phyloP scores from a whole-genome alignment of 495 filamentous ascomycete genomes.

The Aspergillus bridgeri region DNA sequence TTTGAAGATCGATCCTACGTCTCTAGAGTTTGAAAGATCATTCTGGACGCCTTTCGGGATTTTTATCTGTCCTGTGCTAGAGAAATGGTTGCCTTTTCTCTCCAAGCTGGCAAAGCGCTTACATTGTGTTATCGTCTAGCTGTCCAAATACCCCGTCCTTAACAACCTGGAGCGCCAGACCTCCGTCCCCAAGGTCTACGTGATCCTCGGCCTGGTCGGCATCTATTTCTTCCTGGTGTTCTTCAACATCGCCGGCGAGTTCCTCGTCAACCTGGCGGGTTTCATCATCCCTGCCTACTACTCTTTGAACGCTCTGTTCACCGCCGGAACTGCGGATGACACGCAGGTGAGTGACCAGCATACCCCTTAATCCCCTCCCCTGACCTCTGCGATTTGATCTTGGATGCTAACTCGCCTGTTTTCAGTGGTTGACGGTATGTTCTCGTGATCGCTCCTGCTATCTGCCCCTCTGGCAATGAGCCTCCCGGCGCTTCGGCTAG shows the following conservation, averaged over 20 bases:
- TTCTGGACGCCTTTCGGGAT: not conserved
- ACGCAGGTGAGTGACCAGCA: constrained; percentile 78
- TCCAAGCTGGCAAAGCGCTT: not conserved
- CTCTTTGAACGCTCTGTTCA: constrained; percentile 87
- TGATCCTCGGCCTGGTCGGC: constrained; percentile 74
- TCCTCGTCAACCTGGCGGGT: constrained; percentile 94
- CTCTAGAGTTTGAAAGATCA: not conserved
- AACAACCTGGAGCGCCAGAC: constrained; percentile 97
- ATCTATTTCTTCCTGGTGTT: constrained; percentile 98
- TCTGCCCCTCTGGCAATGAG: not conserved
- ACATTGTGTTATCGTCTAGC: constrained; percentile 48
- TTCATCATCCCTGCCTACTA: constrained; percentile 96
- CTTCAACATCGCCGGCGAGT: constrained; percentile 97
- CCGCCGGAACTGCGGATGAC: constrained; percentile 74
- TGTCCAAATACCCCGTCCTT: constrained; percentile 91
- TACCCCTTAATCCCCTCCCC: not conserved
- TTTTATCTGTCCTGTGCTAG: constrained; percentile 8
- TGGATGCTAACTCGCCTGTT: constrained; percentile 11
- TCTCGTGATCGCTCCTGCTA: constrained; percentile 19
- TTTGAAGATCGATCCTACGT: not conserved
- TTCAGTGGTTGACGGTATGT: constrained; percentile 66
- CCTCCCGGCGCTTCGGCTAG: not conserved
- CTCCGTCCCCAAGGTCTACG: constrained; percentile 92
- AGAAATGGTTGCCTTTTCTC: not conserved
- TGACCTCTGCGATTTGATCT: not conserved